A percentile compares a stretch with the other conserved stretches of the same genome.
phyloP scores from a whole-genome alignment of 2,329 filamentous ascomycete genomes.

The Ambrosiella beaveri region DNA sequence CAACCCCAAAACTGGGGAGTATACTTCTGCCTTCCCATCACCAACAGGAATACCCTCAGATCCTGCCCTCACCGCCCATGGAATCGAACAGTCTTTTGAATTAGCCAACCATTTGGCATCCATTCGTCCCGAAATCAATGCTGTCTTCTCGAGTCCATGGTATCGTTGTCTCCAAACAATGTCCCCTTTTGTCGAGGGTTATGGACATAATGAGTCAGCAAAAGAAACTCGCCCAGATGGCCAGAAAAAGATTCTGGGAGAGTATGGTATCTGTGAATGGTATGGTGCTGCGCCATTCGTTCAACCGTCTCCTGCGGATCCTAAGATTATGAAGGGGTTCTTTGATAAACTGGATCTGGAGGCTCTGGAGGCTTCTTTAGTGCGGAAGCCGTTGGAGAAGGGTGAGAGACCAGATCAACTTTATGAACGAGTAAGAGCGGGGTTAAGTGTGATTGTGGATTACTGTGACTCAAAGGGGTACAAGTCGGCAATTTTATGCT shows the following conservation, averaged over 20 bases:
- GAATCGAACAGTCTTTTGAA: constrained; percentile 66
- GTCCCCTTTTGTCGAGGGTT: constrained; percentile 45
- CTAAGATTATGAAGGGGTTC: constrained; percentile 42
- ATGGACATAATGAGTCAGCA: constrained; percentile 15
- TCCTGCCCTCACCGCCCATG: constrained; percentile 72
- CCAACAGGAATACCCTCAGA: constrained; percentile 82
- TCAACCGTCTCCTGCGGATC: constrained; percentile 60
- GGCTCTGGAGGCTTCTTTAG: constrained; percentile 48
- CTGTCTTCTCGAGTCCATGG: constrained; percentile 70
- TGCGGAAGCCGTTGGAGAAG: constrained; percentile 30
- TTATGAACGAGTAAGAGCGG: constrained; percentile 60
- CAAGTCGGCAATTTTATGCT: constrained; percentile 61
- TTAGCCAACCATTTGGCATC: constrained; percentile 48
- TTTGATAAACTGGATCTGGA: constrained; percentile 45
- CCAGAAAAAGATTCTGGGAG: constrained; percentile 30
- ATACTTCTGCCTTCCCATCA: constrained; percentile 54
- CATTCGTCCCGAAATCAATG: constrained; percentile 49
- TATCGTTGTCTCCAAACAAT: constrained; percentile 81
- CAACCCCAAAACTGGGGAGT: constrained; percentile 61
- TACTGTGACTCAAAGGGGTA: constrained; percentile 54
- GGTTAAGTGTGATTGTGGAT: constrained; percentile 52
- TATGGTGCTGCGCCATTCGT: constrained; percentile 74
- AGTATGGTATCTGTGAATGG: constrained; percentile 61
- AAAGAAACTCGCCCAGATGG: constrained; percentile 14
- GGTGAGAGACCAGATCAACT: constrained; percentile 69